Evolutionary conservation across 176 grass and related monocot species (phyloP).

Genomic region (Oropetium thomaeum): DNA sequence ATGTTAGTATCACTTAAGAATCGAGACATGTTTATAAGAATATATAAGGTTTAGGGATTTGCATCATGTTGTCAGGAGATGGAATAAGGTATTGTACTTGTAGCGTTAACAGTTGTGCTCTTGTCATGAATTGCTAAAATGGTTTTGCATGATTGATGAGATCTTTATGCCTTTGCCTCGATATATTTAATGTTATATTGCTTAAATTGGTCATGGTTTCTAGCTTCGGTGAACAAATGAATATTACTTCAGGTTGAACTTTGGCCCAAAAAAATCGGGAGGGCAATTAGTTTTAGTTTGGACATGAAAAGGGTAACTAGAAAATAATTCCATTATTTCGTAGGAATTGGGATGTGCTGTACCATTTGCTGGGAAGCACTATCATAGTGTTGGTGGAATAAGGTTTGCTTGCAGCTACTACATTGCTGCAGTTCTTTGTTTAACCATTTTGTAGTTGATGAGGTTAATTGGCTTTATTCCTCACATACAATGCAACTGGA

Average conservation of each 20-base stretch:
- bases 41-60: background rate
- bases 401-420: background rate
- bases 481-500: background rate
- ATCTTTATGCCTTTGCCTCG: background rate
- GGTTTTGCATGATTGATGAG: background rate
- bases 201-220: background rate
- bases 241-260: background rate
- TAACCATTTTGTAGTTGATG: background rate
- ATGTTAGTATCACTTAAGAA: background rate
- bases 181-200: background rate
- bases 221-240: background rate
- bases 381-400: background rate
- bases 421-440: background rate
- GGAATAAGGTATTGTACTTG: background rate
- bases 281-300: background rate
- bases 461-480: background rate
- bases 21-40: too few species aligned
- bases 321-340: background rate
- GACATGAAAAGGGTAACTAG: background rate
- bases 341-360: slow-evolving; percentile 5
- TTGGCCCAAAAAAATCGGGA: background rate
- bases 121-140: background rate
- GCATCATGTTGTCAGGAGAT: background rate
- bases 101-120: background rate
- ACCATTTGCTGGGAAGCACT: background rate